A percentile compares a stretch with the other conserved stretches of the same genome.
Evolutionary conservation across 352 stramenopile species (phyloP).

Genomic region (Phytophthora sojae): DNA sequence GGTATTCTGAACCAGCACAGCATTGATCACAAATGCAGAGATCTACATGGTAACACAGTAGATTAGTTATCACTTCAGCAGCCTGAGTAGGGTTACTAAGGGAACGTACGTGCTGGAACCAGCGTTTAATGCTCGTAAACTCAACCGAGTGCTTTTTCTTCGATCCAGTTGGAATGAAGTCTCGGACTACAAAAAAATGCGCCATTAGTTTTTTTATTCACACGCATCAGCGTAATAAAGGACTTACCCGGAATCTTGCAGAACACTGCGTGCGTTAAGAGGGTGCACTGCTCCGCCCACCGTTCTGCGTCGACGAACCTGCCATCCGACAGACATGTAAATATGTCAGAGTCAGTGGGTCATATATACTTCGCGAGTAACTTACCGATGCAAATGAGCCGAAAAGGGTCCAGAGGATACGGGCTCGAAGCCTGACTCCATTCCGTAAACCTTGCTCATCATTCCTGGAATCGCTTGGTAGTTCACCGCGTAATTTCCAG

Average conservation of each 20-base stretch:
- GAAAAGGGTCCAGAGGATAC: conserved; percentile 29
- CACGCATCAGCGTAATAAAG: not conserved
- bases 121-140: conserved; percentile 75
- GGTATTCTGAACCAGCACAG: conserved; percentile 74
- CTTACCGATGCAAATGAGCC: conserved; percentile 43
- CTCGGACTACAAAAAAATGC: conserved; percentile 53
- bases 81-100: not conserved
- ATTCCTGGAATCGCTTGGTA: conserved; percentile 40
- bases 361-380: not conserved
- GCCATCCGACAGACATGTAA: not conserved
- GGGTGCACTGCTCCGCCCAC: conserved; percentile 80
- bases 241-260: conserved; percentile 72
- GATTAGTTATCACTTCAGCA: not conserved
- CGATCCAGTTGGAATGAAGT: conserved; percentile 67
- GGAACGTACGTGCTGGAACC: conserved; percentile 84
- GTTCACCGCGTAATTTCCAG: conserved; percentile 32
- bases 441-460: conserved; percentile 40
- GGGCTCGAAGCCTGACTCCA: conserved; percentile 8
- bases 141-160: conserved; percentile 63
- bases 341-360: not conserved
- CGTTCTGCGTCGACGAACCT: conserved; percentile 67
- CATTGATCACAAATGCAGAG: conserved; percentile 85
- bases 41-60: conserved; percentile 45
- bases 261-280: conserved; percentile 85
- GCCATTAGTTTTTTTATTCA: not conserved